Evolutionary conservation across 805 yeast species (phyloP), one percentile per base, ranked within the genome.

Genomic region (Saccharomycopsis sp.): DNA sequence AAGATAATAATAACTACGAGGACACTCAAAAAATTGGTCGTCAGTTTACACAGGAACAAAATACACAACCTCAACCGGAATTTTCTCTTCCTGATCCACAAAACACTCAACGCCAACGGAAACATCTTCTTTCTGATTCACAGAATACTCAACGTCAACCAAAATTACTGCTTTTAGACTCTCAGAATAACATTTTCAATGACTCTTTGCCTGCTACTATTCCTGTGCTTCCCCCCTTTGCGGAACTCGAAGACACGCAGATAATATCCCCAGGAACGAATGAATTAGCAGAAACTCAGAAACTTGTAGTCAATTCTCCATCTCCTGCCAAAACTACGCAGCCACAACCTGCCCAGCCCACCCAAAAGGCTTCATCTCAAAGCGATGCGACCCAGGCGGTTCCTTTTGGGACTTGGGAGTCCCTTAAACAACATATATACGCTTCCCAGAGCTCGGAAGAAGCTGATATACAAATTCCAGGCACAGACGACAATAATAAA

Each of bases 401-500:
- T n/a, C 46, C 20, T 24, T 34, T 52, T 34, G 47, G 40, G 16
- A 52, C 54, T 5, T 40, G 40, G 40, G 20, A 29, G 5, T 52
- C 54, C 18, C 37, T 53, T 7, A 44, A 55, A 9, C 29, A 21
- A 29, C 18, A 50, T n/a, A 47, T 57, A 3, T 48, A 34, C 24
- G 34, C 21, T 3, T 44, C 54, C 7, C 55, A 54, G 41, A 54
- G 55, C 24, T 54, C 57, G 2, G 60, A 57, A 29, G 55, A 52
- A 18, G 24, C 55, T 3, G 58, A 59, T 46, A 41, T 59, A 3
- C 62, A 59, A 21, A 59, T 59, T 15, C 57, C 56, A 23, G 60
- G 56, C 4, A 59, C 62, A 1, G 15, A 56, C 2, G 62, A 59
- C 14, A 47, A 44, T 18, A 51, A 50, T 20, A 16, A 53, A 41